Evolutionary conservation across 1,284 basidiomycete species (phyloP).

Genomic region (Ceratobasidium sp.): DNA sequence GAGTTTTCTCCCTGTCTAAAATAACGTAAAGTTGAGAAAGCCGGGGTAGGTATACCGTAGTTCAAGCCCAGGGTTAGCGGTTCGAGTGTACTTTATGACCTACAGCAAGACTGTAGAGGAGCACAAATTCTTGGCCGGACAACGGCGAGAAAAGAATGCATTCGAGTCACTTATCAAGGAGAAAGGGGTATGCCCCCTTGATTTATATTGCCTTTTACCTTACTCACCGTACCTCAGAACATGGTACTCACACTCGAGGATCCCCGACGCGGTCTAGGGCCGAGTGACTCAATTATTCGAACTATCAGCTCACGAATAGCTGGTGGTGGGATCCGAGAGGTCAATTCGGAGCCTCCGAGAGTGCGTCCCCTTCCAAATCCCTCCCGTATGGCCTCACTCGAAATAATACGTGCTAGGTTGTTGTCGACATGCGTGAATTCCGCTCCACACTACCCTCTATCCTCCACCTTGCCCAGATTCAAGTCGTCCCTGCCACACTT

Average conservation of each 20-base stretch:
- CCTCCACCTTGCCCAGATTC: conserved; percentile 83
- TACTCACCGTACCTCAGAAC: conserved; percentile 60
- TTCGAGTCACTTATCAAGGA: conserved; percentile 95
- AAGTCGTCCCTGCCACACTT: conserved; percentile 89
- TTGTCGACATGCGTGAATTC: conserved; percentile 98
- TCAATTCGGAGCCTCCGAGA: conserved; percentile 74
- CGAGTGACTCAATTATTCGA: conserved; percentile 74
- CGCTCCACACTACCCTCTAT: conserved; percentile 91
- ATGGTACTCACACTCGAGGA: conserved; percentile 94
- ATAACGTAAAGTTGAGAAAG: background rate
- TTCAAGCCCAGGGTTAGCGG: conserved; percentile 78
- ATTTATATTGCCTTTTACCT: background rate
- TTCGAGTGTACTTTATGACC: conserved; percentile 96
- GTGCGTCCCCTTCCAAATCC: conserved; percentile 57
- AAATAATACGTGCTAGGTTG: conserved; percentile 65
- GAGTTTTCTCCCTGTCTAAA: conserved; percentile 47
- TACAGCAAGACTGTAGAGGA: conserved; percentile 95
- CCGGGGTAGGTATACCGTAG: conserved; percentile 81
- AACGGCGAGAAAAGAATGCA: conserved; percentile 92
- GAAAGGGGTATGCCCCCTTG: conserved; percentile 62
- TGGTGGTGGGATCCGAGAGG: conserved; percentile 77
- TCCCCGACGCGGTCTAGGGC: conserved; percentile 63
- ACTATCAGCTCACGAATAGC: conserved; percentile 90
- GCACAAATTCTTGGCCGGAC: conserved; percentile 90
- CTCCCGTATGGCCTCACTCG: background rate